Base-by-base conservation (phyloP, 768 basidiomycete genomes). In the Calocybe gangraenosa region DNA sequence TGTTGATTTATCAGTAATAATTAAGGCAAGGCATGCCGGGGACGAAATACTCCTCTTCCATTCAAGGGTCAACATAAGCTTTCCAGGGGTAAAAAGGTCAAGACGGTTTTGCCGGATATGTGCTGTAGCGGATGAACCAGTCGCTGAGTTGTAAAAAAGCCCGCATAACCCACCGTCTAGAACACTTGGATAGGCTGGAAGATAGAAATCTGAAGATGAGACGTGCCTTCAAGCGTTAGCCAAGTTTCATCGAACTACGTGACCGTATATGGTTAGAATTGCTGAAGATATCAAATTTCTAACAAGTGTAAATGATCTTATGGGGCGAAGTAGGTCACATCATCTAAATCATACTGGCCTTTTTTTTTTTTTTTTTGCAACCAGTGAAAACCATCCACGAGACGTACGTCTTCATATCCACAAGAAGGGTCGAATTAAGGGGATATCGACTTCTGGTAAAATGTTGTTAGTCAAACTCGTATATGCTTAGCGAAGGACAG, bases 211-310 rank as follows among this genome's bases (percentile, higher is more conserved):
- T 66, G 49, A 50, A 65, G 66, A 69, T 70, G 61, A 59, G 56
- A 63, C 55, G 65, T 71, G 64, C 68, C 64, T 68, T 64, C 62
- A 59, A 56, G 54, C 58, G 56, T 60, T 61, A 66, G 66, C 62
- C 65, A 67, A 56, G 55, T 62, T 53, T 56, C 51, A 50, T 54
- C 52, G 58, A 62, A 63, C 55, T 56, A 53, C 53, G 57, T 54
- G 56, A 48, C 70, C 64, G 58, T 60, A 70, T 67, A 64, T 59
- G 70, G 70, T 69, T 71, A 71, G 68, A 40, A 34, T 38, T 47
- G 14, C 48, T 42, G 40, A 34, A 36, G 51, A 58, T 48, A 55
- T 57, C 47, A 57, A 59, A 59, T 56, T 39, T 44, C 52, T 51
- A 53, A 57, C 51, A 55, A 47, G 36, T 42, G 53, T 50, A 57